Evolutionary conservation across 352 stramenopile species (phyloP), one percentile per base, ranked within the genome.

Genomic region (Elongisporangium anandrum): DNA sequence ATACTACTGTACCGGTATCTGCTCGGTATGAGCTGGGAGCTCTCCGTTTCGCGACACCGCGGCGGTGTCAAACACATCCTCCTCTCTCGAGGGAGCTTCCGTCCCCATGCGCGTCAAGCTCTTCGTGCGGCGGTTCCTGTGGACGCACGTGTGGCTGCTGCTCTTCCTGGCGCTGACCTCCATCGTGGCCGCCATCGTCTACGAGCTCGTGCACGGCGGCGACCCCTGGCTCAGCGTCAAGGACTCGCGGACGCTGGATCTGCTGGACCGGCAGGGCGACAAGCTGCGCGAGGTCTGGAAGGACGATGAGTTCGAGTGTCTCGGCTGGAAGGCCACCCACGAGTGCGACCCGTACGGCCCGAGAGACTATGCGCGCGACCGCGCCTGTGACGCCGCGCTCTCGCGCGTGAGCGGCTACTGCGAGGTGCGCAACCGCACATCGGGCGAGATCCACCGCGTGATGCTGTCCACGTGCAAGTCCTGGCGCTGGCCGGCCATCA

Each of bases 391-490:
- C 26, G 58, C 81, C 45, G 68, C 65, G 7, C 69, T 88, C 56
- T 61, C 76, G 20, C 69, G 73, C 58, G 69, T 69, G 15, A 81
- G 66, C 52, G 84, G 84, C 57, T 92, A 78, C 63, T 94, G 85
- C 56, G 80, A 91, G 57, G 67, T 94, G 54, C 70, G 77, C 50
- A 90, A 92, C 59, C 68, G 65, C 19, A 79, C 76, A 47, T 88
- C 77, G 0, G 80, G 82, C n/a, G 56, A 77, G 41, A 59, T 67
- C 1, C 54, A 83, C 10, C 80, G 68, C 50, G 71, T 92, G 47
- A 90, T 94, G 84, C 60, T 87, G 53, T 54, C 74, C 17, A 92
- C 79, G n/a, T 91, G 81, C 68, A 81, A 85, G 60, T 83, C 73
- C 47, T 90, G 77, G 79, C 76, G 73, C 19, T 83, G 75, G 70